Evolutionary conservation across 495 filamentous ascomycete genomes (phyloP).

Genomic region (Neurospora sp.): DNA sequence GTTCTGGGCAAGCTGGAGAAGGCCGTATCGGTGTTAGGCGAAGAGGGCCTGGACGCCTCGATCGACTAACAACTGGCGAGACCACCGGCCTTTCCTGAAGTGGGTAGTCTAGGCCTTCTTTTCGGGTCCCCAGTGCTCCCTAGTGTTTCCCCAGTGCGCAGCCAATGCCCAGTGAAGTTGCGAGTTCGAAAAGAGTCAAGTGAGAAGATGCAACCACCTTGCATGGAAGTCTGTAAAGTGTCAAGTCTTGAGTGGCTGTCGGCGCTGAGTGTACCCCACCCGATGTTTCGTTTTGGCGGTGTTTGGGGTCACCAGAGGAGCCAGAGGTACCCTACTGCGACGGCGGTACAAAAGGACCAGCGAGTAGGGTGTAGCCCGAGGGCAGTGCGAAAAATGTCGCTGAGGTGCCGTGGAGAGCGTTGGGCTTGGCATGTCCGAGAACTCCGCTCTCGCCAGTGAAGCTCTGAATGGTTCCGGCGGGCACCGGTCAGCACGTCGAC

Average conservation of each 20-base stretch:
- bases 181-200: neutral
- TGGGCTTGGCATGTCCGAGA: neutral
- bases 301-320: neutral
- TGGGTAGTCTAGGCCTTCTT: neutral
- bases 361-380: neutral
- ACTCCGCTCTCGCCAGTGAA: neutral
- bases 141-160: neutral
- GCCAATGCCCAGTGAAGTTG: neutral
- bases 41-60: neutral
- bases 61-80: neutral
- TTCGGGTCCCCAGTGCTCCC: neutral
- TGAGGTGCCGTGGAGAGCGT: neutral
- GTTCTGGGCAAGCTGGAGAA: neutral
- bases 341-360: neutral
- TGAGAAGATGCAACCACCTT: slow-evolving; percentile 14
- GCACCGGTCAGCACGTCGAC: neutral
- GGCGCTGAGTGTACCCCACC: slow-evolving; percentile 14
- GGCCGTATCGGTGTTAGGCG: neutral
- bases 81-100: neutral
- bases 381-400: neutral
- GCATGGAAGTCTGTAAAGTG: slow-evolving; percentile 24
- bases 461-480: neutral
- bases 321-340: neutral
- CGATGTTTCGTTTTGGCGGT: slow-evolving; percentile 11
- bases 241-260: slow-evolving; percentile 23